Base-by-base conservation (phyloP, 2,329 filamentous ascomycete genomes). In the Simplicillium sp. region DNA sequence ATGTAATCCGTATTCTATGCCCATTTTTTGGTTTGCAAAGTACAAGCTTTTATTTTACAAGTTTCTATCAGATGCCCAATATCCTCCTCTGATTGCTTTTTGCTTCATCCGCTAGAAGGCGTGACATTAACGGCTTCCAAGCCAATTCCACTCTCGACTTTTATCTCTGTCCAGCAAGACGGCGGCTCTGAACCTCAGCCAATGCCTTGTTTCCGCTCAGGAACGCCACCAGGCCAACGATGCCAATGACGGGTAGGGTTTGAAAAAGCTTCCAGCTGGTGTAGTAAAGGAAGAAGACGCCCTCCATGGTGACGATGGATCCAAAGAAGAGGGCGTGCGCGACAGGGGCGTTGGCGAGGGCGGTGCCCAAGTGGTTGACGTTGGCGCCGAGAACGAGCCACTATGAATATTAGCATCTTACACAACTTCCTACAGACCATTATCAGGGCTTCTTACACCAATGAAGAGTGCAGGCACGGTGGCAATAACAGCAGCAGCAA, bases 261-360 rank as follows among this genome's bases (percentile, higher is more conserved):
- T 95, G 83, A 73, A 97, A 95, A 36, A 98, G 71, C 56, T 82
- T 95, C 89, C 90, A 96, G 56, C 68, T 78, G 40, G 77, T 83
- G 66, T 97, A 97, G 73, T 98, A 98, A 50, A 95, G 66, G 69
- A 92, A 90, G 66, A 98, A 96, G 42, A 95, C 80, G 13, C 77
- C 84, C 62, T 98, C 92, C 70, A 98, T 85, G 16, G 81, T 80
- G 32, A 95, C 46, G 42, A 98, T 79, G 5, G 88, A 95, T 39
- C 84, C 85, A 51, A 94, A 84, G 70, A 97, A 98, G 29, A 88
- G 61, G 25, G 70, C 69, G 59, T 98, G 90, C 5, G 90, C 82
- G 34, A 95, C 52, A 2, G 92, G 90, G 1, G 87, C 85, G 16
- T 75, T 70, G 43, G 77, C 68, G 38, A 96, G 64, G 8, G 92